These are phyloP conservation scores for Penicillium maclennaniae DNA, from an alignment of 495 filamentous ascomycete genomes.

Conservation along the genomic window DNA sequence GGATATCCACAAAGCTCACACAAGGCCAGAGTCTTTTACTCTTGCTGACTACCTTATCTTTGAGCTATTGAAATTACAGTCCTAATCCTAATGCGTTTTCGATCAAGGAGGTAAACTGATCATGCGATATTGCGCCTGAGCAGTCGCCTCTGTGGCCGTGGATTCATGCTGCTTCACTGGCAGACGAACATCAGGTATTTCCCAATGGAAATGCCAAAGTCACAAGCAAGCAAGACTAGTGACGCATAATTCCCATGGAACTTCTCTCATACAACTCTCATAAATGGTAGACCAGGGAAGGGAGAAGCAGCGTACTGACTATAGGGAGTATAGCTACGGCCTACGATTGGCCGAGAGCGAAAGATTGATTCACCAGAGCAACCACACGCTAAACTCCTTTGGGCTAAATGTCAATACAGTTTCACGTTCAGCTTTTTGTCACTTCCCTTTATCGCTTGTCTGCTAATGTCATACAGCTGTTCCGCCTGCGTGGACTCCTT, in stretches of 20 bases:
- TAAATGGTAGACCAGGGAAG: not conserved
- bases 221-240: not conserved
- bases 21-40: too few relatives aligned
- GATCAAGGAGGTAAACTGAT: too few relatives aligned
- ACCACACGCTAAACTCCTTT: slow-evolving; percentile 24
- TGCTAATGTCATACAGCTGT: not conserved
- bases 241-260: not conserved
- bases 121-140: too few relatives aligned
- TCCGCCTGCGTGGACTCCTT: not conserved
- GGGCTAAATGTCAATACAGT: slow-evolving; percentile 30
- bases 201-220: not conserved
- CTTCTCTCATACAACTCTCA: not conserved
- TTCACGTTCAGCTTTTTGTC: not conserved
- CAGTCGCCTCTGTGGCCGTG: too few relatives aligned
- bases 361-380: slow-evolving; percentile 17
- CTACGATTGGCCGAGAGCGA: slow-evolving; percentile 14
- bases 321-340: not conserved
- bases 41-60: too few relatives aligned
- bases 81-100: too few relatives aligned
- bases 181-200: too few relatives aligned
- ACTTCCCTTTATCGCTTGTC: not conserved
- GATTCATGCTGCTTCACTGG: too few relatives aligned
- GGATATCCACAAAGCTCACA: too few relatives aligned
- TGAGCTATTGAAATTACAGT: too few relatives aligned
- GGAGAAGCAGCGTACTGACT: not conserved